Evolutionary conservation across 164 flowering plant genomes (phyloP).

Genomic region (Kalanchoe fedtschenkoi): DNA sequence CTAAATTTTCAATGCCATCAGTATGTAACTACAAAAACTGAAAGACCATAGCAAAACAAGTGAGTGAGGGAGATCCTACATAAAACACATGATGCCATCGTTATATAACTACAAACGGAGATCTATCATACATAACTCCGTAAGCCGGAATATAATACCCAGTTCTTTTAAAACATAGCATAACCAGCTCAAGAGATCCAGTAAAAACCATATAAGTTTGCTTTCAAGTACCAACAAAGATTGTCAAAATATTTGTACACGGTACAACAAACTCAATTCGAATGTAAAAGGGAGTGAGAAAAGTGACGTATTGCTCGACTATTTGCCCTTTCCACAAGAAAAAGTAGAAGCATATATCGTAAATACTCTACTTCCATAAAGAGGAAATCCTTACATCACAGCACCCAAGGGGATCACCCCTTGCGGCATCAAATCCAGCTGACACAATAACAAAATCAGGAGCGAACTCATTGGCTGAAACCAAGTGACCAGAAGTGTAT

Average conservation of each 20-base stretch:
- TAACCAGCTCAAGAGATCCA: background rate
- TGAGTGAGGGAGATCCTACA: no score
- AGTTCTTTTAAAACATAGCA: background rate
- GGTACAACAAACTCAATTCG: background rate
- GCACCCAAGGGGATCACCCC: conserved; percentile 96
- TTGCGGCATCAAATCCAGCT: conserved; percentile 99
- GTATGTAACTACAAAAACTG: no score
- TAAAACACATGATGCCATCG: no score
- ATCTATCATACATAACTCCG: no score
- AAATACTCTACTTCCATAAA: conserved; percentile 1
- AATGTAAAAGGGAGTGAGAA: background rate
- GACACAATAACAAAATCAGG: conserved; percentile 94
- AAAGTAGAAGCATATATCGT: background rate
- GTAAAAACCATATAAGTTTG: no score
- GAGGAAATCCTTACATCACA: conserved; percentile 65
- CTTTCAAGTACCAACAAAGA: background rate
- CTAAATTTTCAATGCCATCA: no score
- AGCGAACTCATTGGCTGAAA: conserved; percentile 69
- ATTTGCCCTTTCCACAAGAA: background rate
- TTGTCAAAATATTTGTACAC: background rate
- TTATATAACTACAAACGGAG: no score
- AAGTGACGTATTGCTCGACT: background rate
- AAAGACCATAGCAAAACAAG: no score
- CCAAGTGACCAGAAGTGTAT: background rate
- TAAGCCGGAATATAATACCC: no score